Evolutionary conservation across 345 rosid species (phyloP), one percentile per base, ranked within the genome.

Genomic region (Erodium maritimum): DNA sequence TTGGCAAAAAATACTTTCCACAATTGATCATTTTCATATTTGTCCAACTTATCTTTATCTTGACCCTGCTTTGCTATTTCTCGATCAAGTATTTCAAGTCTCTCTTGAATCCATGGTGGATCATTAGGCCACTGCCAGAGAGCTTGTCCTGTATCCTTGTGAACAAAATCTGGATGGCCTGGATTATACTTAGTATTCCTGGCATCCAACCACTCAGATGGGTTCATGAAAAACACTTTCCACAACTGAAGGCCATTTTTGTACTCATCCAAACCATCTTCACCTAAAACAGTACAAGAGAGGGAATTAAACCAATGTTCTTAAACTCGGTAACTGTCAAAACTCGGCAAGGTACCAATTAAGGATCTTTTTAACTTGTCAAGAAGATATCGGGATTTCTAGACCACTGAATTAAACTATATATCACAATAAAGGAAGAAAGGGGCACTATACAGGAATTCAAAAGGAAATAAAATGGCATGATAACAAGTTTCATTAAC

Each of bases 181-280:
- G 84, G 69, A 54, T 69, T 56, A 45, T 0, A 69, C 86, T 90
- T 90, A 5, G 19, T 14, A 25, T 56, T 71, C 68, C 97, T 81
- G 52, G 79, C 77, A 71, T 90, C 97, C 90, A 86, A 90, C 97
- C 97, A 87, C 56, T 82, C 90, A n/a, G 59, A 54, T 25, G 90
- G 95, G 61, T 67, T 84, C 56, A 67, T 34, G 55, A 90, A 90
- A 67, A 78, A 84, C 62, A 80, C 69, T 61, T 90, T 93, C 97
- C 97, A 87, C 72, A 87, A 71, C 66, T 81, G 71, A 20, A 84
- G 66, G 23, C 56, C 54, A 55, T 71, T 72, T 66, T 69, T 56
- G 5, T 48, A 50, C 62, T 57, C 62, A 34, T 52, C 63, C 61
- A 59, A 42, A 21, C 64, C 67, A 54, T 59, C 65, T 67, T 67